Conservation (phyloP, 139 green algal genomes). For the Closterium sp. region DNA sequence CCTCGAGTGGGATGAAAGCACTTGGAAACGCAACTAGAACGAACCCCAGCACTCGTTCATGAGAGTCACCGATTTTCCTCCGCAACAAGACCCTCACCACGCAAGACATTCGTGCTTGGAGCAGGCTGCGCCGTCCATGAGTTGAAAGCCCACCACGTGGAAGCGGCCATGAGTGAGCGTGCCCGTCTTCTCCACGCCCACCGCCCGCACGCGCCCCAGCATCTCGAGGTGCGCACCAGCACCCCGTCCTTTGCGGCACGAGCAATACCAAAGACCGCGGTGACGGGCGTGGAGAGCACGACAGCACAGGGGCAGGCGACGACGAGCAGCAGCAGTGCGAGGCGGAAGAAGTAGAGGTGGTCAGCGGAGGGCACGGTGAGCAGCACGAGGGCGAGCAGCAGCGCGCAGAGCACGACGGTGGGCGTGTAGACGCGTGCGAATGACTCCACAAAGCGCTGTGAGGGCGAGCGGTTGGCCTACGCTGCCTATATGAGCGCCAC, state of each 20-base stretch:
- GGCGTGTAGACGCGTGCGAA: constrained; percentile 79
- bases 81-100: constrained; percentile 17
- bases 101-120: background rate
- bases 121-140: background rate
- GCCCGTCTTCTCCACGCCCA: constrained; percentile 81
- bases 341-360: constrained; percentile 63
- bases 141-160: constrained; percentile 28
- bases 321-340: constrained; percentile 76
- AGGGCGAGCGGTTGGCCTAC: constrained; percentile 51
- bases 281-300: constrained; percentile 78
- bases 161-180: constrained; percentile 75
- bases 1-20: background rate
- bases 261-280: constrained; percentile 62
- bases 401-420: constrained; percentile 61
- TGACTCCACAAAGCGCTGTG: constrained; percentile 60
- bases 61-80: background rate
- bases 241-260: constrained; percentile 63
- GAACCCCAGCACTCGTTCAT: background rate
- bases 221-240: constrained; percentile 73
- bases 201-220: constrained; percentile 56
- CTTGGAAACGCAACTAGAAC: too few relatives aligned
- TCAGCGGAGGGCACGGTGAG: constrained; percentile 25
- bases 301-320: constrained; percentile 81
- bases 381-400: constrained; percentile 60
- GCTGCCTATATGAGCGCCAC: constrained; percentile 69